These are phyloP conservation scores for Psilocybe azurescens DNA, from an alignment of 768 basidiomycete genomes.

Conservation along the genomic window DNA sequence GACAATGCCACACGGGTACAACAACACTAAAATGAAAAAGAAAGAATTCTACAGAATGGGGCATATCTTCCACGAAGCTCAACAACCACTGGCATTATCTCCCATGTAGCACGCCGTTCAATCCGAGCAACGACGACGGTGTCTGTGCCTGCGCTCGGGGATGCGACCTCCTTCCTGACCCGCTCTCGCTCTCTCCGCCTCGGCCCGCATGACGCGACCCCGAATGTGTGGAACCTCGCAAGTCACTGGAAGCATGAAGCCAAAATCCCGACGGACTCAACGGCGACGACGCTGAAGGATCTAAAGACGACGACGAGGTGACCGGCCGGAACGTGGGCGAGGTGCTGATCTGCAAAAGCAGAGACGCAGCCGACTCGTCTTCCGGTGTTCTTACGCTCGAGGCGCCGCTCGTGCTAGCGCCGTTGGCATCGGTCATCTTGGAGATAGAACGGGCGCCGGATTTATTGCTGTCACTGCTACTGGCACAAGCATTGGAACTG, in stretches of 20 bases:
- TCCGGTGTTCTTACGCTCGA: constrained; percentile 53
- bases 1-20: no score
- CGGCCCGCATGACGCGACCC: background rate
- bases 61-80: no score
- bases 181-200: background rate
- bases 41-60: no score
- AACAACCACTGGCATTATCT: no score
- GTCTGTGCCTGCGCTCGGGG: constrained; percentile 32
- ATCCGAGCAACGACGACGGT: constrained; percentile 36
- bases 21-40: no score
- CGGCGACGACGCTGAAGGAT: constrained; percentile 4
- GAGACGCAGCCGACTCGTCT: constrained; percentile 72
- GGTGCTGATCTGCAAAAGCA: constrained; percentile 67
- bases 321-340: constrained; percentile 38
- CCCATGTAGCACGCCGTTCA: constrained; percentile 12
- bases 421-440: constrained; percentile 7
- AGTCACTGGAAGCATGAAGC: constrained; percentile 13
- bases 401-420: constrained; percentile 1
- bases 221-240: background rate
- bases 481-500: background rate
- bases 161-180: background rate
- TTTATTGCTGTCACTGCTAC: background rate
- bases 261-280: constrained; percentile 18
- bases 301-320: constrained; percentile 4
- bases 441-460: background rate